Percentiles rank a stretch among this genome's conserved stretches.
Conservation (phyloP, 768 basidiomycete genomes). For the Mycena latifolia region DNA sequence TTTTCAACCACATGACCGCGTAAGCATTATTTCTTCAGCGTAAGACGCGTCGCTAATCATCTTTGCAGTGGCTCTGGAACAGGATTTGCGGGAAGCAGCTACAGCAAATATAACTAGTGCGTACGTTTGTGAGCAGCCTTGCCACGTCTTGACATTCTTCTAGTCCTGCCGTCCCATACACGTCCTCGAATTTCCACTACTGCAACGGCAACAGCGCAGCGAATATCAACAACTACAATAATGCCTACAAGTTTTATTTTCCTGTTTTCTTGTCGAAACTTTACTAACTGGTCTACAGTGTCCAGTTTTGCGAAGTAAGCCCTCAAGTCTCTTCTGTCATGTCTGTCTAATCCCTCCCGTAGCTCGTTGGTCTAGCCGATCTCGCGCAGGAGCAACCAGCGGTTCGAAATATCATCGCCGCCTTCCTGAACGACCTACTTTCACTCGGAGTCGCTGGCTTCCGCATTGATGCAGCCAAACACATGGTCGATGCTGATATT, state of each 20-base stretch:
- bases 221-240: conserved; percentile 9
- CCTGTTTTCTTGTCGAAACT: not conserved
- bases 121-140: not conserved
- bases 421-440: conserved; percentile 22
- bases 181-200: conserved; percentile 33
- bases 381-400: conserved; percentile 25
- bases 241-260: conserved; percentile 14
- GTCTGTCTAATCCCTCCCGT: not conserved
- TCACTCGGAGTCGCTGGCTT: conserved; percentile 26
- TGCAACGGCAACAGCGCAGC: conserved; percentile 27
- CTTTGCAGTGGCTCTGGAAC: conserved; percentile 36
- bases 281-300: not conserved
- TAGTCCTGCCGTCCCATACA: conserved; percentile 37
- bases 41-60: not conserved
- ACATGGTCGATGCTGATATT: conserved; percentile 15
- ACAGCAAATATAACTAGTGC: conserved; percentile 44
- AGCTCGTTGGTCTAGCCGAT: conserved; percentile 25
- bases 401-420: conserved; percentile 18
- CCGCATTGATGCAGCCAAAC: conserved; percentile 26
- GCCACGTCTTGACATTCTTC: not conserved
- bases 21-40: not conserved
- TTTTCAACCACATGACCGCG: conserved; percentile 58
- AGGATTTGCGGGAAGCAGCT: conserved; percentile 42
- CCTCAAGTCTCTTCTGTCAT: not conserved
- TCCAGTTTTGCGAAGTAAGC: conserved; percentile 28